Evolutionary conservation across 2,329 filamentous ascomycete genomes (phyloP), one percentile per base, ranked within the genome.

Genomic region (Eutypa lata): DNA sequence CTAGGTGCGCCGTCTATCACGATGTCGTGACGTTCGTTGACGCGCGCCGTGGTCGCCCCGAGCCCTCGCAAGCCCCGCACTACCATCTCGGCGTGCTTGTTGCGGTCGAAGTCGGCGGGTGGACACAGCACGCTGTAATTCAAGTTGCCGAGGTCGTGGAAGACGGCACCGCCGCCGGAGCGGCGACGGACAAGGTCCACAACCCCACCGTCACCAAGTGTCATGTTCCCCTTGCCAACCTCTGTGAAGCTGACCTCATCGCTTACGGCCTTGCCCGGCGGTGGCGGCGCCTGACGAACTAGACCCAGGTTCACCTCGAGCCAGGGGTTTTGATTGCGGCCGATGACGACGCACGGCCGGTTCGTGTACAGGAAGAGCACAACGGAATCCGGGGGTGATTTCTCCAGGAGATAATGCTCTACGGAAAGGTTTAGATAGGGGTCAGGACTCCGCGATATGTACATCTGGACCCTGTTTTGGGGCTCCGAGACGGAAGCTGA

Each of bases 241-340:
- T 33, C n/a, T 56, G 46, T 7, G 57, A 52, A 48, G 61, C 61
- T 49, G 57, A 14, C 35, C 35, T 59, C 24, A 2, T 63, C 63
- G 2, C 24, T 55, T 52, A 49, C 6, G 35, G n/a, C n/a, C n/a
- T n/a, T n/a, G n/a, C n/a, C n/a, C n/a, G n/a, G n/a, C n/a, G n/a
- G n/a, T 43, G 22, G 22, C 10, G 14, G 7, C 13, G 16, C 42
- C 7, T n/a, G 18, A 11, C 42, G 42, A 13, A 96, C 74, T 1
- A 83, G 76, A 38, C 73, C 73, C 8, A 97, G 79, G 67, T 96
- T 90, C 56, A 90, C 86, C 74, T 99, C 94, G 8, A 90, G 79
- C 94, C 93, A 99, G 50, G 94, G 94, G 69, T 99, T 99, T 75
- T 99, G 94, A 70, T 99, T 99, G 55, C 94, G 86, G 43, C 94